Evolutionary conservation across 805 yeast genomes (phyloP), one percentile per base, ranked within the genome.

Genomic region (Sungouiozyma ichnusensis): DNA sequence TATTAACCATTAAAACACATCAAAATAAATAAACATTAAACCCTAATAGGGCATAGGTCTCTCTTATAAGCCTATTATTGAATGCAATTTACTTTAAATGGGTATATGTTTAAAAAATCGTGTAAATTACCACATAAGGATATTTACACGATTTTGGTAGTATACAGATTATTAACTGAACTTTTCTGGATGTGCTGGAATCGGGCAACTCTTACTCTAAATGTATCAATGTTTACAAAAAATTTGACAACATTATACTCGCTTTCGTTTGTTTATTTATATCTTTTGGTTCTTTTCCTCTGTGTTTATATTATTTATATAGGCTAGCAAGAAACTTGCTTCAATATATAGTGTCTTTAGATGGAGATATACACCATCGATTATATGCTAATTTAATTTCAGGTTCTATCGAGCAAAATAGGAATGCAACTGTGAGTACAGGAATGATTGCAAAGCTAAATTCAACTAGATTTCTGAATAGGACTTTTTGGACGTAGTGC

Each of bases 401-500:
- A 3, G 16, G 15, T 33, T n/a, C 16, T n/a, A 6, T 33, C 11
- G 15, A 13, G 35, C 35, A 14, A 4, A 11, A 9, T 33, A 33
- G 4, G 4, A 16, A 16, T 13, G 16, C n/a, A n/a, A n/a, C n/a
- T n/a, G n/a, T n/a, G n/a, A n/a, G n/a, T n/a, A n/a, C n/a, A n/a
- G n/a, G n/a, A n/a, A n/a, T n/a, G n/a, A n/a, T n/a, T n/a, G n/a
- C n/a, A n/a, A n/a, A n/a, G n/a, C n/a, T n/a, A n/a, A n/a, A n/a
- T n/a, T n/a, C 11, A 24, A 11, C 41, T 41, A 19, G 46, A 46
- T 41, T 57, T 60, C 47, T 55, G 64, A 9, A 56, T 52, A 3
- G 96, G 96, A 39, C 92, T 81, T 56, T 81, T 85, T 16, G 96
- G 97, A 54, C 96, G 72, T 40, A 88, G 65, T 14, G 66, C 70